Evolutionary conservation across 2,329 filamentous ascomycete species (phyloP).

Genomic region (Exserohilum turcica): DNA sequence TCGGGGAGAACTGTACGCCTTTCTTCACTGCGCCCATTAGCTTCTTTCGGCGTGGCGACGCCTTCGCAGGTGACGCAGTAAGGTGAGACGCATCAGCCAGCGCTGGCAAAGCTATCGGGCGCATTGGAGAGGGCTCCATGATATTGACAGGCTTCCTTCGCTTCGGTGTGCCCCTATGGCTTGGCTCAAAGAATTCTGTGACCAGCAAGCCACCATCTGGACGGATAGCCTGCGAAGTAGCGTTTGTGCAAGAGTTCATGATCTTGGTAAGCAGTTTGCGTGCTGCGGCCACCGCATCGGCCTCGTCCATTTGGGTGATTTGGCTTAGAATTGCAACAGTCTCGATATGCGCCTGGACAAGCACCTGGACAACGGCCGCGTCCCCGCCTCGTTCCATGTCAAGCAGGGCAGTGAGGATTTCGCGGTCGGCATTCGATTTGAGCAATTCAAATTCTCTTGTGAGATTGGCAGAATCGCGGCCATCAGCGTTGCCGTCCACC

Average conservation of each 20-base stretch:
- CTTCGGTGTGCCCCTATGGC: conserved; percentile 76
- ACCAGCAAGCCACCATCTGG: conserved; percentile 74
- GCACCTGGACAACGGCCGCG: conserved; percentile 75
- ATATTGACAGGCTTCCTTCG: conserved; percentile 61
- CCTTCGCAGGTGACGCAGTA: conserved; percentile 70
- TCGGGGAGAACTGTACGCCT: conserved; percentile 78
- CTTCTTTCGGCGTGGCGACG: conserved; percentile 81
- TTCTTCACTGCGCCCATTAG: conserved; percentile 64
- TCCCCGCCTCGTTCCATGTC: conserved; percentile 86
- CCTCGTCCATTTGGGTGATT: conserved; percentile 80
- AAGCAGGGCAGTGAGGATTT: conserved; percentile 74
- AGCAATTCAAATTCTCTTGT: conserved; percentile 83
- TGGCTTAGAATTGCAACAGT: conserved; percentile 82
- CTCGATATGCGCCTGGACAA: conserved; percentile 90
- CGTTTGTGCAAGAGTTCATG: conserved; percentile 74
- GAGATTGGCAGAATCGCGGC: conserved; percentile 71
- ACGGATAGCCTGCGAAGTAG: conserved; percentile 84
- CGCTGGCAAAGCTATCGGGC: conserved; percentile 43
- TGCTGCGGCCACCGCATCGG: conserved; percentile 80
- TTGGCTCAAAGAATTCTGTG: conserved; percentile 70
- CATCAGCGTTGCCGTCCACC: conserved; percentile 67
- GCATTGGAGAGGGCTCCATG: conserved; percentile 55
- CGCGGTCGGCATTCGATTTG: conserved; percentile 80
- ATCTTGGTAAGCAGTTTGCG: conserved; percentile 77
- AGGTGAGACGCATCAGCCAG: conserved; percentile 46